Evolutionary conservation across 2,329 filamentous ascomycete species (phyloP), one percentile per base, ranked within the genome.

Genomic region (Alternaria sp.): DNA sequence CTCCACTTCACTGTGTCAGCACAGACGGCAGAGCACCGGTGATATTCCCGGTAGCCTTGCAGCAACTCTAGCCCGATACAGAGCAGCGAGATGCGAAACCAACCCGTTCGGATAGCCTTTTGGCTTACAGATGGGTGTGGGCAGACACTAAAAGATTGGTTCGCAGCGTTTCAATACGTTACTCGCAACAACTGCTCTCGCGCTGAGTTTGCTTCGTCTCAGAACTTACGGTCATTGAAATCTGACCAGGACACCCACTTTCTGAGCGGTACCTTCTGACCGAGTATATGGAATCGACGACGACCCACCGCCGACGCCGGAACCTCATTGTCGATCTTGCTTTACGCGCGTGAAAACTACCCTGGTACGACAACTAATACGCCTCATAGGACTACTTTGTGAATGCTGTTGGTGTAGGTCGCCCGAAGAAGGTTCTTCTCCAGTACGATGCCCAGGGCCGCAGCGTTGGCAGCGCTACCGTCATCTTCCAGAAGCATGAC

Each of bases 391-490:
- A 99, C 85, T 99, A 98, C 83, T 98, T 99, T 82, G 84, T 87
- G 78, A 91, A 93, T 78, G 91, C 92, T 75, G 89, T 97, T 81
- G 93, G 93, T 71, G 90, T 97, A 80, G 95, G 94, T 72, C 88
- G 92, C 68, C 92, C 98, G 83, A 97, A 96, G 87, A 91, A 88
- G 82, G 93, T 96, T 69, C 90, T 96, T 73, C 86, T 99, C 75
- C 93, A 92, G 55, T 99, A 99, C 83, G 96, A 95, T 75, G 93
- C 95, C 69, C 93, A 92, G 79, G 95, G 95, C 69, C 88, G 90
- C 72, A 97, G 94, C 87, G 92, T 94, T 78, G 96, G 96, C 71
- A 93, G 95, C 78, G 94, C 94, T 74, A 96, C 93, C 58, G 92
- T 99, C 73, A 90, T 90, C 68, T 99, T 99, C 85, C 83, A 83